Evolutionary conservation across 306 rosid genomes (phyloP).

Genomic region (Quillaja saponaria): DNA sequence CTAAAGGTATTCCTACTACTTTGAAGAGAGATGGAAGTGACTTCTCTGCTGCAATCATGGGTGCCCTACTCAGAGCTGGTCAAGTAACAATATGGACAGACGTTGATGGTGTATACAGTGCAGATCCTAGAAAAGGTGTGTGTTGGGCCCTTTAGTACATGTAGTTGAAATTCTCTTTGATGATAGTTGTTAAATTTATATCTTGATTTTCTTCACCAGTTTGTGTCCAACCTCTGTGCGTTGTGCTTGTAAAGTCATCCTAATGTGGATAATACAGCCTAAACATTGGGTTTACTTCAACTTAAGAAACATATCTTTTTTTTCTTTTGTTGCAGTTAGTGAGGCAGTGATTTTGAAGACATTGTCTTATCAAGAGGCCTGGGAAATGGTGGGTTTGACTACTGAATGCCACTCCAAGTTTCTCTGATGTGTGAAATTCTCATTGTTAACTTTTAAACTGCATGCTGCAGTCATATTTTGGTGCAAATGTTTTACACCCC

Average conservation of each 20-base stretch:
- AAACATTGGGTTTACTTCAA: slow-evolving; percentile 20
- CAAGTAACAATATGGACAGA: slow-evolving; percentile 99
- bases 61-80: slow-evolving; percentile 71
- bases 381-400: slow-evolving; percentile 88
- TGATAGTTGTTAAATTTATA: not conserved
- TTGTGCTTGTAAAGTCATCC: not conserved
- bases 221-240: not conserved
- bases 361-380: slow-evolving; percentile 95
- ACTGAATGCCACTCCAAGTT: slow-evolving; percentile 17
- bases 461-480: slow-evolving; percentile 85
- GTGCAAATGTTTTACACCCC: slow-evolving; percentile 99
- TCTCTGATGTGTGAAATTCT: slow-evolving; percentile 21
- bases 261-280: not conserved
- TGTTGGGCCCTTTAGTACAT: slow-evolving; percentile 25
- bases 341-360: slow-evolving; percentile 93
- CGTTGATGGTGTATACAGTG: slow-evolving; percentile 96
- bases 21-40: slow-evolving; percentile 99
- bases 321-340: slow-evolving; percentile 63
- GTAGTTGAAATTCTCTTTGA: too few relatives aligned
- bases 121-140: slow-evolving; percentile 96
- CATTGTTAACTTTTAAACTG: slow-evolving; percentile 34
- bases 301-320: slow-evolving; percentile 33
- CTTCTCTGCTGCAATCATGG: slow-evolving; percentile 97
- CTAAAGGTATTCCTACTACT: slow-evolving; percentile 83
- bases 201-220: too few relatives aligned